Conservation (phyloP, 176 grass and related monocot genomes). For the Oryza punctata region DNA sequence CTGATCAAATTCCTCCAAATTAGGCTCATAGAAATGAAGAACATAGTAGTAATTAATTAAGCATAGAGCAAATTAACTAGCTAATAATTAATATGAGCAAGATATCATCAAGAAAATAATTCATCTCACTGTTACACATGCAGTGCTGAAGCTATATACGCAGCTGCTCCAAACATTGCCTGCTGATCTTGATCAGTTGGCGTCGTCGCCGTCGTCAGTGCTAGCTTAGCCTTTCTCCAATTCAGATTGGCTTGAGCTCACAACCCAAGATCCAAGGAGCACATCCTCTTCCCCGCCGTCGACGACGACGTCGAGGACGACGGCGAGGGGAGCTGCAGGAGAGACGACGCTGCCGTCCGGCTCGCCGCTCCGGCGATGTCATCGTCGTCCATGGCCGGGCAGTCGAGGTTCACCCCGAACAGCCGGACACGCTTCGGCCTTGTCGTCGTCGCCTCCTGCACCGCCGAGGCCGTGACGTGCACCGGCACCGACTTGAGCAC, state of each 20-base stretch:
- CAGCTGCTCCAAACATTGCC: conserved; percentile 35
- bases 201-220: conserved; percentile 21
- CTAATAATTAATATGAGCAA: conserved; percentile 13
- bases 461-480: conserved; percentile 23
- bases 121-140: conserved; percentile 42
- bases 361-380: neutral
- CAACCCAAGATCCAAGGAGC: conserved; percentile 81
- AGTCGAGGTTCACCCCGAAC: conserved; percentile 87
- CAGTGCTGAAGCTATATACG: conserved; percentile 50
- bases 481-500: conserved; percentile 66
- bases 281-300: conserved; percentile 56
- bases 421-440: conserved; percentile 67
- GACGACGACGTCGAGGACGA: conserved; percentile 58
- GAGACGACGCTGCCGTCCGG: conserved; percentile 13
- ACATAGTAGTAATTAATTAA: conserved; percentile 20
- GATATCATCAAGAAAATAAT: conserved; percentile 40
- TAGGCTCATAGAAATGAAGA: neutral
- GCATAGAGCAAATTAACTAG: conserved; percentile 34
- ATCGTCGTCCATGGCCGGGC: conserved; percentile 28
- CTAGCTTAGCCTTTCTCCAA: neutral
- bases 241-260: conserved; percentile 35
- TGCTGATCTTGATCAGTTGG: conserved; percentile 41
- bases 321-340: conserved; percentile 30
- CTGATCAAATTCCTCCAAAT: conserved; percentile 17
- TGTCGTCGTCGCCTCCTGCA: conserved; percentile 13